Evolutionary conservation across 1,139 yeast species (phyloP).

Genomic region (Suhomyces choctaworum): DNA sequence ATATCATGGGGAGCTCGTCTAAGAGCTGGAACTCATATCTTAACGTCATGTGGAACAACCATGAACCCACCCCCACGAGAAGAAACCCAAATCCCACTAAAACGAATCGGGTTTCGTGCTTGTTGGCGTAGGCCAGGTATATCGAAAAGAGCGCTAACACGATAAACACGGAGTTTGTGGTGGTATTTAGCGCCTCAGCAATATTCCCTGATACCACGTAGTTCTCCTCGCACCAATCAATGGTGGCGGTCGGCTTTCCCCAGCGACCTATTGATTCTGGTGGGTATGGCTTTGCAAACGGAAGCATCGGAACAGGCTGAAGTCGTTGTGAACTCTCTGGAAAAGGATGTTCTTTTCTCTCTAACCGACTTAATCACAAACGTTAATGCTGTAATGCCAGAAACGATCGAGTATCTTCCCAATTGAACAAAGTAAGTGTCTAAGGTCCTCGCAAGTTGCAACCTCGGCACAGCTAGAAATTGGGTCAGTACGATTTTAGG

Average conservation of each 20-base stretch:
- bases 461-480: too few relatives aligned
- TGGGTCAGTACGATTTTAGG: too few relatives aligned
- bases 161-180: conserved; percentile 72
- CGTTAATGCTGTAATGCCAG: too few relatives aligned
- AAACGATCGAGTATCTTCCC: too few relatives aligned
- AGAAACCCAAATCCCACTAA: conserved; percentile 77
- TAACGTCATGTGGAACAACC: conserved; percentile 96
- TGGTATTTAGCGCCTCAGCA: conserved; percentile 86
- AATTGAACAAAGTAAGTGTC: too few relatives aligned
- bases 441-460: too few relatives aligned
- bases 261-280: conserved; percentile 49
- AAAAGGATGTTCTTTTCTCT: too few relatives aligned
- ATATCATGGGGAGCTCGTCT: conserved; percentile 97
- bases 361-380: too few relatives aligned
- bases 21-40: conserved; percentile 83
- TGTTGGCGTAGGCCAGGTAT: conserved; percentile 56
- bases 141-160: conserved; percentile 68
- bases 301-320: conserved; percentile 40
- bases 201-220: conserved; percentile 80
- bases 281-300: conserved; percentile 50
- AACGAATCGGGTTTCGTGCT: conserved; percentile 68
- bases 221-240: conserved; percentile 97
- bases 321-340: too few relatives aligned
- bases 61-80: conserved; percentile 87
- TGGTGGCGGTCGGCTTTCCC: conserved; percentile 65